Evolutionary conservation across 352 stramenopile genomes (phyloP).

Genomic region (Globisporangium okanoganense): DNA sequence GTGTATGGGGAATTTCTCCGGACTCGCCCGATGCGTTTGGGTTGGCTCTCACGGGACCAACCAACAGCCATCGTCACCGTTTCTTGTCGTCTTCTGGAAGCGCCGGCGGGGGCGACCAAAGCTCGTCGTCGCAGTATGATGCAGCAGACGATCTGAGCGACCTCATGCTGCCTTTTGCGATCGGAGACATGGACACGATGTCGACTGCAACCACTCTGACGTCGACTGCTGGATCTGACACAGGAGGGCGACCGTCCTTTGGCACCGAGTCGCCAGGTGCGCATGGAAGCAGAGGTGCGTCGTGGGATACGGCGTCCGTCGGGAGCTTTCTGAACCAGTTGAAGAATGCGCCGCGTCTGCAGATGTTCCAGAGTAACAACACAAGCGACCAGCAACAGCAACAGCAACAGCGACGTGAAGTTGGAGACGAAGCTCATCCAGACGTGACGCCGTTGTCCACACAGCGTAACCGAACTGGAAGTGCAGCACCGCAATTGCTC

Average conservation of each 20-base stretch:
- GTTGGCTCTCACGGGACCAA: constrained; percentile 37
- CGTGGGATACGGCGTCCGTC: constrained; percentile 59
- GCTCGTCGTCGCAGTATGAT: constrained; percentile 14
- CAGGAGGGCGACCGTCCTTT: constrained; percentile 9
- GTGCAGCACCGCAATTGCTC: constrained; percentile 17
- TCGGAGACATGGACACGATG: constrained; percentile 31
- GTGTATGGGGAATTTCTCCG: constrained; percentile 62
- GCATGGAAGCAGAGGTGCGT: constrained; percentile 13
- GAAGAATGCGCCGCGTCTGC: constrained; percentile 67
- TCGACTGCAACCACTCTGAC: constrained; percentile 45
- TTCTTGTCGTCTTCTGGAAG: constrained; percentile 38
- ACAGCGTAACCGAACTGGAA: constrained; percentile 2
- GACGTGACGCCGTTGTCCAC: background rate
- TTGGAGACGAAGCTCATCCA: background rate
- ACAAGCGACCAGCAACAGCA: background rate
- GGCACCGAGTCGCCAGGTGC: constrained; percentile 16
- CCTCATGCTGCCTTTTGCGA: constrained; percentile 65
- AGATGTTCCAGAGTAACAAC: constrained; percentile 18
- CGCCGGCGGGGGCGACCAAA: constrained; percentile 19
- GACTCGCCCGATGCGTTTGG: constrained; percentile 66
- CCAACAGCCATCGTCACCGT: constrained; percentile 24
- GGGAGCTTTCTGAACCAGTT: constrained; percentile 78
- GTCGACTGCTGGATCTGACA: constrained; percentile 31
- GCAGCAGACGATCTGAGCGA: constrained; percentile 29
- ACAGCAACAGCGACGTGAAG: background rate